phyloP scores from a whole-genome alignment of 2,329 filamentous ascomycete species.

The Hymenoscyphus fraxineus region DNA sequence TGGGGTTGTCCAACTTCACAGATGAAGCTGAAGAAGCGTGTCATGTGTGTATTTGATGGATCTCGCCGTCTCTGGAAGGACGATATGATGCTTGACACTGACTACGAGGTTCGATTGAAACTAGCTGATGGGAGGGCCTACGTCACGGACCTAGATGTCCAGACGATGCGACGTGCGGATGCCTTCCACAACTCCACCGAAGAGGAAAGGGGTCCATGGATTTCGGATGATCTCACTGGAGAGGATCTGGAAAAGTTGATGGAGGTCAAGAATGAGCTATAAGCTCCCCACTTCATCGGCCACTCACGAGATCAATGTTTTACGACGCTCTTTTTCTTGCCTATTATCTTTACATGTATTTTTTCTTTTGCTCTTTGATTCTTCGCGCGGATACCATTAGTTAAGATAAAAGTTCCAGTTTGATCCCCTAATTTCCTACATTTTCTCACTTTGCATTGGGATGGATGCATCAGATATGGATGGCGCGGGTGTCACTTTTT shows the following conservation, averaged over 20 bases:
- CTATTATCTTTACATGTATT: constrained; percentile 16
- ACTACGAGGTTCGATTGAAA: constrained; percentile 87
- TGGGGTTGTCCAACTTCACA: constrained; percentile 91
- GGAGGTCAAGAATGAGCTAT: constrained; percentile 36
- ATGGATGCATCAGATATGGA: constrained; percentile 17
- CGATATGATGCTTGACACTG: constrained; percentile 96
- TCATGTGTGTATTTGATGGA: constrained; percentile 89
- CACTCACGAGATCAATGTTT: constrained; percentile 20
- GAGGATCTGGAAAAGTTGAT: constrained; percentile 60
- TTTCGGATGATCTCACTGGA: constrained; percentile 66
- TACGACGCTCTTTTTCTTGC: constrained; percentile 25
- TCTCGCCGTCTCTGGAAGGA: constrained; percentile 88
- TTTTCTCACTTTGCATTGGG: constrained; percentile 16
- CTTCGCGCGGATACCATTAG: constrained; percentile 29
- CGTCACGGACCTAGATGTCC: constrained; percentile 88
- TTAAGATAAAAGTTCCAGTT: constrained; percentile 23
- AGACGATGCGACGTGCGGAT: constrained; percentile 83
- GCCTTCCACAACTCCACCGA: constrained; percentile 75
- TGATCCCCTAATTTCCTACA: constrained; percentile 12
- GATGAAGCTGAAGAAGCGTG: constrained; percentile 98
- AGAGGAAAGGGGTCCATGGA: constrained; percentile 84
- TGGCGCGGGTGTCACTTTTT: constrained; percentile 6
- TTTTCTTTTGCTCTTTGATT: constrained; percentile 12
- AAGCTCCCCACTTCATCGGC: constrained; percentile 2
- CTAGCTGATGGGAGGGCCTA: constrained; percentile 63